These are phyloP conservation scores for Phaffomyces thermotolerans DNA, from an alignment of 805 yeast genomes.

Conservation along the genomic window DNA sequence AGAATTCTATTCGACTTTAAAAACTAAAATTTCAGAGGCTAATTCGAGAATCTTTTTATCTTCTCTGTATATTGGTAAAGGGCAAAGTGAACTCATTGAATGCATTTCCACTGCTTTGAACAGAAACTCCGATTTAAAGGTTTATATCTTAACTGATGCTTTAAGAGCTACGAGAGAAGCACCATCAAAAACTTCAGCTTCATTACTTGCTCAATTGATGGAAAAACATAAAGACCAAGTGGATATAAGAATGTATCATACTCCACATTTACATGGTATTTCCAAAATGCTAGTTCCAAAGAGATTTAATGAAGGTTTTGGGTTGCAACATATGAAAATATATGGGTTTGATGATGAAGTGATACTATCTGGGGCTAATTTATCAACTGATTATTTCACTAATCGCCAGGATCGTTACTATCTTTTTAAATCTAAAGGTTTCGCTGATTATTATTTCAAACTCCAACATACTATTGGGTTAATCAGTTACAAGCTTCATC, in stretches of 20 bases:
- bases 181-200: slow-evolving; percentile 69
- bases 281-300: slow-evolving; percentile 62
- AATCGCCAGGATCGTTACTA: slow-evolving; percentile 93
- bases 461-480: slow-evolving; percentile 62
- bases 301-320: slow-evolving; percentile 83
- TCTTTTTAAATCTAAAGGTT: slow-evolving; percentile 45
- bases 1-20: slow-evolving; percentile 63
- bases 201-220: slow-evolving; percentile 59
- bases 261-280: slow-evolving; percentile 75
- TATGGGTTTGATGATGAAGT: slow-evolving; percentile 93
- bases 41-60: slow-evolving; percentile 68
- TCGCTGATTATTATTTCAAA: slow-evolving; percentile 69
- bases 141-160: slow-evolving; percentile 77
- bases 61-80: slow-evolving; percentile 78
- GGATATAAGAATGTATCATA: slow-evolving; percentile 77
- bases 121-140: slow-evolving; percentile 52
- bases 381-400: slow-evolving; percentile 87
- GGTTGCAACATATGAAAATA: slow-evolving; percentile 94
- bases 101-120: slow-evolving; percentile 54
- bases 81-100: slow-evolving; percentile 67
- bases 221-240: slow-evolving; percentile 63
- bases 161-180: slow-evolving; percentile 90
- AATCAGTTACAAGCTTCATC: slow-evolving; percentile 59
- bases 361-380: slow-evolving; percentile 83
- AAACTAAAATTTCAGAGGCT: slow-evolving; percentile 54